These are phyloP conservation scores for Naganishia kalamii DNA, from an alignment of 768 basidiomycete genomes.

Conservation along the genomic window DNA sequence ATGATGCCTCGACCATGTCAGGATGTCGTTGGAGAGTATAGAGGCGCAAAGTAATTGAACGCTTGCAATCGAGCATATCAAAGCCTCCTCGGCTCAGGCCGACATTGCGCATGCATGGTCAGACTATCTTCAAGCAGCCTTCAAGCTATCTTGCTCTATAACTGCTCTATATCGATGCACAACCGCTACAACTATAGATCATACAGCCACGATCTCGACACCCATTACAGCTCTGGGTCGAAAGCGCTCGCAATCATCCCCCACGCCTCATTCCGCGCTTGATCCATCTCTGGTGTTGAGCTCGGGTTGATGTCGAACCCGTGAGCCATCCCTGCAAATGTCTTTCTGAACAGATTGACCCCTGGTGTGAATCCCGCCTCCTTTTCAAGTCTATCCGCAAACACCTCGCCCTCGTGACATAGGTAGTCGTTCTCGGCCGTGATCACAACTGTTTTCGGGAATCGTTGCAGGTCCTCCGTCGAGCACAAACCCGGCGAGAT, in stretches of 20 bases:
- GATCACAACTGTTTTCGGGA: slow-evolving; percentile 19
- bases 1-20: too few species aligned
- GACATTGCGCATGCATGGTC: neutral
- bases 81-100: neutral
- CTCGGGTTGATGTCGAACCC: slow-evolving; percentile 22
- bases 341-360: slow-evolving; percentile 9
- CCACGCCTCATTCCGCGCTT: slow-evolving; percentile 22
- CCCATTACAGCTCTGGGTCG: slow-evolving; percentile 4
- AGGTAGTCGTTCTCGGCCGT: slow-evolving; percentile 24
- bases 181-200: neutral
- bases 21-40: too few species aligned
- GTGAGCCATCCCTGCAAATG: slow-evolving; percentile 18
- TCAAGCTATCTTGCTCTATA: neutral
- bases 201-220: neutral
- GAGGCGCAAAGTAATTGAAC: neutral
- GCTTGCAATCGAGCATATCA: neutral
- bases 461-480: slow-evolving; percentile 7
- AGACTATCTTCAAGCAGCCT: neutral
- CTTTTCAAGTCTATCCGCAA: slow-evolving; percentile 20
- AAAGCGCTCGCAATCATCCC: slow-evolving; percentile 21
- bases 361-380: slow-evolving; percentile 19
- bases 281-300: slow-evolving; percentile 5
- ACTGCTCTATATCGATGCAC: neutral
- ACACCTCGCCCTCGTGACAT: slow-evolving; percentile 22
- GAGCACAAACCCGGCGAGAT: slow-evolving; percentile 22